Evolutionary conservation across 306 rosid species (phyloP).

Genomic region (Rosa chinensis): DNA sequence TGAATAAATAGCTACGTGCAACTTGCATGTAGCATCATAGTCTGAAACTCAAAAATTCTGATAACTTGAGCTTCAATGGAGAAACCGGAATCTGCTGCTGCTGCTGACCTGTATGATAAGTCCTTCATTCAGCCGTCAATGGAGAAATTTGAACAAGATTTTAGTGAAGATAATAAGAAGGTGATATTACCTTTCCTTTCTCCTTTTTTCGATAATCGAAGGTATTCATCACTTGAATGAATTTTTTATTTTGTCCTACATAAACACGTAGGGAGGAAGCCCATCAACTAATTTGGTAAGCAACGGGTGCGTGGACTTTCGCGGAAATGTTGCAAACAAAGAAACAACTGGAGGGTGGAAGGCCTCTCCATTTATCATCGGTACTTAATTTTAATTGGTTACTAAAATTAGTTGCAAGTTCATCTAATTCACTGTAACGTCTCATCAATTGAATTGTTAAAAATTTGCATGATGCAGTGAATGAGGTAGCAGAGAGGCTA

Average conservation of each 20-base stretch:
- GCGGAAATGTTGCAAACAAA: slow-evolving; percentile 48
- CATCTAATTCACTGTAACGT: background rate
- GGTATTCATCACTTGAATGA: background rate
- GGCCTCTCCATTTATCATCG: slow-evolving; percentile 60
- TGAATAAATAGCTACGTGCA: background rate
- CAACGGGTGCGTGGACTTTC: slow-evolving; percentile 46
- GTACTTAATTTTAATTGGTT: slow-evolving; percentile 6
- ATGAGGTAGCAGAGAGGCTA: slow-evolving; percentile 57
- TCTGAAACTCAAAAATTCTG: background rate
- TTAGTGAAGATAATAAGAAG: slow-evolving; percentile 14
- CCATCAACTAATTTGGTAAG: slow-evolving; percentile 31
- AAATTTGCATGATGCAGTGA: slow-evolving; percentile 30
- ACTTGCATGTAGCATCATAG: background rate
- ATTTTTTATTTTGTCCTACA: background rate
- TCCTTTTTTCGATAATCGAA: background rate
- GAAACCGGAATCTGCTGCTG: slow-evolving; percentile 11
- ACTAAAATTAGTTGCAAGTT: background rate
- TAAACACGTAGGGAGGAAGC: slow-evolving; percentile 28
- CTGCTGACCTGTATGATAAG: slow-evolving; percentile 10
- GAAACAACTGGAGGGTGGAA: slow-evolving; percentile 58
- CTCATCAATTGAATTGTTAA: background rate
- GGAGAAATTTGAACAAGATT: slow-evolving; percentile 19
- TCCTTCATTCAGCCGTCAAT: slow-evolving; percentile 32
- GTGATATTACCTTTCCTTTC: background rate
- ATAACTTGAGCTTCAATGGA: slow-evolving; percentile 17